Evolutionary conservation across 352 stramenopile genomes (phyloP), one percentile per base, ranked within the genome.

Genomic region (Phytophthora sojae): DNA sequence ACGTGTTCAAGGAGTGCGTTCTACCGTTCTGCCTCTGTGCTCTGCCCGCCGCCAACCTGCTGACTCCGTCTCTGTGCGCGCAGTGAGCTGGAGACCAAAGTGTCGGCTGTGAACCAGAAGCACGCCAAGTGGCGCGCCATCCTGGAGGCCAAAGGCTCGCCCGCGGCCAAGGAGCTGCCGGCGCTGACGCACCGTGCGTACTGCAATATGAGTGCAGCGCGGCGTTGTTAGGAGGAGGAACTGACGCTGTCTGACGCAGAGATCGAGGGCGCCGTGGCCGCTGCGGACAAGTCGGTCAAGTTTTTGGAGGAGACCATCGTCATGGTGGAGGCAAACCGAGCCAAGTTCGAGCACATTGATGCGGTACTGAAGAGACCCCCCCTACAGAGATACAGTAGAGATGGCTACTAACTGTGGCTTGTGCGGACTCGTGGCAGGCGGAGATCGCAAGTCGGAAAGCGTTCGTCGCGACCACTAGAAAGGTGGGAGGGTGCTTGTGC

Each of bases 261-360:
- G 71, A 88, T 95, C 51, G 65, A 81, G 29, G 67, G 64, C 19
- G 82, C 81, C 0, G 69, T 95, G 23, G 61, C 66, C 1, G 77
- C 83, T 6, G 84, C 88, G 0, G 83, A 94, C 63, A 91, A 93
- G 63, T 93, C 88, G 35, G 57, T 94, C 61, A 88, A 90, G 64
- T 95, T 95, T 61, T 58, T 95, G 12, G 88, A 95, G 57, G 84
- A 95, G 57, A 95, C 84, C 6, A 93, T 95, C 64, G 84, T 90
- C 57, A 90, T 89, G 76, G 87, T 95, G 51, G 86, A 94, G 51
- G 82, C 82, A 52, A 93, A 95, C 68, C 81, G 88, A 58, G 75
- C 80, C 63, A 93, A 91, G 69, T 95, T 93, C 52, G 82, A 89
- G 52, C 88, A 95, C 76, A 95, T 95, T 71, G 88, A 92, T 58